Base-by-base conservation (phyloP, 805 yeast genomes). In the Maudiozyma saulgeensis region DNA sequence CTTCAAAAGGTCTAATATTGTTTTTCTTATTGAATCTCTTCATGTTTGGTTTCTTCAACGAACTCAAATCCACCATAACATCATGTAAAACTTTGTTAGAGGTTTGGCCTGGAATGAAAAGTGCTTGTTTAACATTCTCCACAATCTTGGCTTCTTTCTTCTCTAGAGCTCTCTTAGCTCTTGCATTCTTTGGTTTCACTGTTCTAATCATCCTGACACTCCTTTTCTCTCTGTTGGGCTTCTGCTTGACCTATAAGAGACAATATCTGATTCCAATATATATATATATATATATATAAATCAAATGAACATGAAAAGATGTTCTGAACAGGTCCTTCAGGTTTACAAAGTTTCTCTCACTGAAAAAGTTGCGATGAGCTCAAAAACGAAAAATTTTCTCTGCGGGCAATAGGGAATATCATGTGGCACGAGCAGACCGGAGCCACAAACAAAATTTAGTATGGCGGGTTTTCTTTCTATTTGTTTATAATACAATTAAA, bases 131-230 rank as follows among this genome's bases (percentile, higher is more conserved):
- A 53, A 84, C 81, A 68, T 93, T 90, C 67, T 93, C 99, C 8
- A 84, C 84, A 44, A 88, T 68, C 69, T 89, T 91, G 47, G 97
- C 80, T 60, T 89, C 96, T 59, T 81, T 84, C 61, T 85, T 84
- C 54, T 89, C 96, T 55, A 90, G 66, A 6, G 96, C 98, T 69
- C 99, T 81, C 73, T 93, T 93, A 49, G 96, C 80, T 63, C 98
- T 88, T 48, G 96, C 96, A 63, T 84, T 93, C 72, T 89, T 90
- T 37, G 99, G 98, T 58, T 88, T 84, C 43, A 83, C 72, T 43
- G 75, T 66, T 75, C 77, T 69, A 53, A 58, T 59, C 61, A 63
- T 56, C 45, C 4, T 21, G 23, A 21, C 4, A 21, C 23, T 21
- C 23, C 32, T 28, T 28, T 8, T 6, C 32, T 9, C 8, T 9